Percentiles rank a stretch among this genome's conserved stretches.
phyloP scores from a whole-genome alignment of 495 filamentous ascomycete species.

The Aspergillus funiculosus region DNA sequence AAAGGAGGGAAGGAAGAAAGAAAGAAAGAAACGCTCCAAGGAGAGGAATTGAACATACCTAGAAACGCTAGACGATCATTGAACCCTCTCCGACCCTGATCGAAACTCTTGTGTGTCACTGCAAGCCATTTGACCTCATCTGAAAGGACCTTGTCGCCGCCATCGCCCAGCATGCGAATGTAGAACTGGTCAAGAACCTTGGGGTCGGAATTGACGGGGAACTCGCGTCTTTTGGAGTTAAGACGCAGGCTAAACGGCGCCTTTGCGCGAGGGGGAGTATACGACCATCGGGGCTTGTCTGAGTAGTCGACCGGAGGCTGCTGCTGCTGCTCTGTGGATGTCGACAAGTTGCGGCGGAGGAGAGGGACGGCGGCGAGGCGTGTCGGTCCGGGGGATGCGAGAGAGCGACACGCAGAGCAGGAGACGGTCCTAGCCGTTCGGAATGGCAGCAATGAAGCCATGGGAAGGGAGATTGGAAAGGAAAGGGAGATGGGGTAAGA shows the following conservation, averaged over 20 bases:
- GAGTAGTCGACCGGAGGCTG: conserved; percentile 26
- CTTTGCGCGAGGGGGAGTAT: conserved; percentile 71
- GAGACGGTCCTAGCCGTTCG: conserved; percentile 33
- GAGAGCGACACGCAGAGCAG: conserved; percentile 30
- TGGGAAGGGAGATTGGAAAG: too few relatives aligned
- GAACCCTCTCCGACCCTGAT: conserved; percentile 87
- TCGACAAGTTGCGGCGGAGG: conserved; percentile 17
- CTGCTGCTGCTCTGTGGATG: conserved; percentile 24
- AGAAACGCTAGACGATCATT: conserved; percentile 90
- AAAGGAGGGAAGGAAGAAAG: not conserved
- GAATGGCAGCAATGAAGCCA: conserved; percentile 36
- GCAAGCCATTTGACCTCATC: conserved; percentile 96
- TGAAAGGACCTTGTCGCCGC: conserved; percentile 64
- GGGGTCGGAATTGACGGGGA: conserved; percentile 68
- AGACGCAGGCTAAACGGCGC: conserved; percentile 56
- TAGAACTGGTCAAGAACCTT: conserved; percentile 68
- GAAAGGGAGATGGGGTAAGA: conserved; percentile 18
- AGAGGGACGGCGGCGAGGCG: conserved; percentile 17
- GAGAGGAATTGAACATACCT: conserved; percentile 52
- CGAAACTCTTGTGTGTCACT: conserved; percentile 97
- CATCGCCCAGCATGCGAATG: conserved; percentile 59
- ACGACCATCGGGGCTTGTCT: conserved; percentile 68
- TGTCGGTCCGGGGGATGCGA: conserved; percentile 18
- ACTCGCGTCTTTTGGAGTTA: conserved; percentile 47
- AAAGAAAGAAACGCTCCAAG: too few relatives aligned